Percentiles rank a stretch among this genome's conserved stretches.
phyloP scores from a whole-genome alignment of 2,329 filamentous ascomycete genomes.

The Sporothrix humicola region DNA sequence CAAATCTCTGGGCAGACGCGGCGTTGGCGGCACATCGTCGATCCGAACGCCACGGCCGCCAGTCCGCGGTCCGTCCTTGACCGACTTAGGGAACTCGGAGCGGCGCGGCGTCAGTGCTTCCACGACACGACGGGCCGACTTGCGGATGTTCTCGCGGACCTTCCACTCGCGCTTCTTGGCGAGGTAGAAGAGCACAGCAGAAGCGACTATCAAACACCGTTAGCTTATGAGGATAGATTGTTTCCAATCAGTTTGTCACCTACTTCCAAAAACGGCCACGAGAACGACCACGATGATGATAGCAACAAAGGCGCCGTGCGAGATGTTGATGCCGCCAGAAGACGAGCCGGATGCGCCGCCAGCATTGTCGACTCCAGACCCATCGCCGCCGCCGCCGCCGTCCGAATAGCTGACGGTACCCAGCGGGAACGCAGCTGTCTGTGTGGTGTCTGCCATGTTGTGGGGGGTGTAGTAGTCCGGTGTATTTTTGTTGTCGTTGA shows the following conservation, averaged over 20 bases:
- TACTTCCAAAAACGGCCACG: conserved; percentile 73
- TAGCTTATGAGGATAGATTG: neutral
- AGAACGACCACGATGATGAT: conserved; percentile 74
- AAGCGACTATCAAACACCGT: conserved; percentile 56
- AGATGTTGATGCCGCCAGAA: conserved; percentile 66
- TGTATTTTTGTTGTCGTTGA: neutral
- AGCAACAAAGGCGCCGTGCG: conserved; percentile 71
- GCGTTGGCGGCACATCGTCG: conserved; percentile 66
- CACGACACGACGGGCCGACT: conserved; percentile 68
- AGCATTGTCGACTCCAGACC: conserved; percentile 55
- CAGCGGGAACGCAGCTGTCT: conserved; percentile 49
- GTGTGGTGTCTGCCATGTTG: conserved; percentile 50
- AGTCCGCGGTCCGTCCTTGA: conserved; percentile 51
- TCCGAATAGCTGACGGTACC: conserved; percentile 50
- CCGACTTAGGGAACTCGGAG: conserved; percentile 64
- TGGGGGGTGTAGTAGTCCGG: neutral
- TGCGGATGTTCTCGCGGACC: conserved; percentile 71
- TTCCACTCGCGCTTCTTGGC: conserved; percentile 88
- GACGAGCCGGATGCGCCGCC: conserved; percentile 70
- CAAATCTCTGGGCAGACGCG: conserved; percentile 60
- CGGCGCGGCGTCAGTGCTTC: conserved; percentile 67
- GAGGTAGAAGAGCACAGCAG: conserved; percentile 73
- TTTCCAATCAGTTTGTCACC: conserved; percentile 31
- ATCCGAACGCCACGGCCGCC: conserved; percentile 52
- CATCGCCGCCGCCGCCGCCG: conserved; percentile 45